These are phyloP conservation scores for Penicillium rolfsii DNA, from an alignment of 2,329 filamentous ascomycete genomes.

Conservation along the genomic window DNA sequence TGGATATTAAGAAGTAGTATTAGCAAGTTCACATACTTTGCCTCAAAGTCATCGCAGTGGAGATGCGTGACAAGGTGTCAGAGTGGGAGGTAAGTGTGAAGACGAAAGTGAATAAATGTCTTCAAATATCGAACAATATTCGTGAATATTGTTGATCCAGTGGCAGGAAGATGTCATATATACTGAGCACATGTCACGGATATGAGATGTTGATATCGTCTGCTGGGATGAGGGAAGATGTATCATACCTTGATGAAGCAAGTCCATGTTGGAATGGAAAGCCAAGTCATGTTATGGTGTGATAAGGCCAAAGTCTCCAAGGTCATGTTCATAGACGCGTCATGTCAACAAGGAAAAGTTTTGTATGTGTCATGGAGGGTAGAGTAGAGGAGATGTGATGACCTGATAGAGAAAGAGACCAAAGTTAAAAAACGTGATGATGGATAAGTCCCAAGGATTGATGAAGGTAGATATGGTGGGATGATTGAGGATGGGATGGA, in stretches of 20 bases:
- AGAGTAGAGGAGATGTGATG: neutral
- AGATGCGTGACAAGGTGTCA: neutral
- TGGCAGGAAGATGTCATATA: neutral
- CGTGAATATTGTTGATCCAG: neutral
- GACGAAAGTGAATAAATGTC: neutral
- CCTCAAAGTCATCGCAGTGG: neutral
- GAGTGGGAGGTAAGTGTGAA: neutral
- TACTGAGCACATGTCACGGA: neutral
- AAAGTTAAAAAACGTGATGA: neutral
- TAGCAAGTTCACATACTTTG: neutral
- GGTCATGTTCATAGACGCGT: neutral
- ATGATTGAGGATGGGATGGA: neutral
- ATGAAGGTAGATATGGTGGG: neutral
- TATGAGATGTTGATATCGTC: neutral
- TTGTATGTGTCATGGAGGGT: neutral
- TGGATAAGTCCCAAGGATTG: neutral
- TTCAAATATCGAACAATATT: neutral
- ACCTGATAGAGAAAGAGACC: neutral
- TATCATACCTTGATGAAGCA: neutral
- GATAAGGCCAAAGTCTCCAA: neutral
- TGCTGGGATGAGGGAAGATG: neutral
- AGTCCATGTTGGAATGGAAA: neutral
- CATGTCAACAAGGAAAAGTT: neutral
- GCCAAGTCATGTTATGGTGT: neutral
- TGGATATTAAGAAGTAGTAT: neutral